phyloP scores from a whole-genome alignment of 2,329 filamentous ascomycete genomes.

The Beauveria australis region DNA sequence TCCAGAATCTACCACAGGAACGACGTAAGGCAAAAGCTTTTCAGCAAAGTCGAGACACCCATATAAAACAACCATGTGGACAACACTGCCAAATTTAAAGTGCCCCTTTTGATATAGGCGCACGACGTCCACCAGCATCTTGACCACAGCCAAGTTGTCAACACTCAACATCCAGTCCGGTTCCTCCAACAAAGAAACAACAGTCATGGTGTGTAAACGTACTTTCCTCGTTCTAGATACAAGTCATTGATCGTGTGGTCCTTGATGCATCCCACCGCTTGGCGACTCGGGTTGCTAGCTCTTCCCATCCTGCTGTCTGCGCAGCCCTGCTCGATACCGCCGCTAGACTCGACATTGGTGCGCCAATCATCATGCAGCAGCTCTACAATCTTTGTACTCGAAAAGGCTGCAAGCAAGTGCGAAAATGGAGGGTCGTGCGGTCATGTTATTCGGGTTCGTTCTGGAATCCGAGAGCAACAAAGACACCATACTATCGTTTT shows the following conservation, averaged over 20 bases:
- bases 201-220: no score
- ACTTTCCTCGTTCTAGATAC: no score
- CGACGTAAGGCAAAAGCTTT: no score
- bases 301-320: neutral
- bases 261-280: neutral
- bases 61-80: no score
- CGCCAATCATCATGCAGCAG: neutral
- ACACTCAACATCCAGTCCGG: no score
- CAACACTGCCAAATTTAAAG: no score
- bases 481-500: neutral
- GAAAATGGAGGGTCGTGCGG: neutral
- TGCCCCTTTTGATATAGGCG: neutral
- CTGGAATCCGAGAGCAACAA: neutral
- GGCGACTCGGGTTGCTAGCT: neutral
- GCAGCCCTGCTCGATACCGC: neutral
- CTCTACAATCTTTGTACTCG: neutral
- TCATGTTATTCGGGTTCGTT: neutral
- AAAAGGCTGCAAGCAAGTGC: neutral
- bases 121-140: neutral
- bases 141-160: neutral
- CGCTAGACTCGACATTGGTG: neutral
- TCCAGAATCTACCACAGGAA: no score
- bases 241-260: neutral
- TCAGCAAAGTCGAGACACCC: fast-evolving
- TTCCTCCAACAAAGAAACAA: no score